Percentiles rank a stretch among this genome's conserved stretches.
Evolutionary conservation across 179 eudicot species (phyloP).

Genomic region (Drosera spatulata): DNA sequence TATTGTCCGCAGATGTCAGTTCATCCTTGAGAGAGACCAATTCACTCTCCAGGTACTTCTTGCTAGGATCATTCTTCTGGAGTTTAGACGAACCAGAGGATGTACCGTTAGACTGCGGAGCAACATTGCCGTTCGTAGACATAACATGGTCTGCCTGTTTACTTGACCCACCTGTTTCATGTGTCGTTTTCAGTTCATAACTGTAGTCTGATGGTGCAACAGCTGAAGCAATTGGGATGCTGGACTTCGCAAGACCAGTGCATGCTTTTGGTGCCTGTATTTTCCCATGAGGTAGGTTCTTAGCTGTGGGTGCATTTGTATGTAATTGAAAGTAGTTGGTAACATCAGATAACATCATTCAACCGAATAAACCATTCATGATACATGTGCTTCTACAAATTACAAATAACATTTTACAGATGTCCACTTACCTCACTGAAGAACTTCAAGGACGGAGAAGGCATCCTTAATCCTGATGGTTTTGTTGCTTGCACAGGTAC

Average conservation of each 20-base stretch:
- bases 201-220: conserved; percentile 9
- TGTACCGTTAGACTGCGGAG: conserved; percentile 6
- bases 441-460: conserved; percentile 79
- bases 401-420: background rate
- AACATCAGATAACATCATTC: background rate
- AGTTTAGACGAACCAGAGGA: conserved; percentile 17
- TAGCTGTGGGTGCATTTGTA: conserved; percentile 29
- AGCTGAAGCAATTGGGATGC: conserved; percentile 17
- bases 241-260: conserved; percentile 10
- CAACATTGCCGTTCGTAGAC: conserved; percentile 2
- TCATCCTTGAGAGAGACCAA: conserved; percentile 2
- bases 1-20: conserved; percentile 8
- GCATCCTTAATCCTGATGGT: conserved; percentile 87
- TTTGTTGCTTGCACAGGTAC: conserved; percentile 21
- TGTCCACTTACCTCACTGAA: conserved; percentile 55
- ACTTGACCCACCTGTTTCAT: conserved; percentile 3
- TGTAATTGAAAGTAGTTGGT: conserved; percentile 11
- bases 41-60: conserved; percentile 3
- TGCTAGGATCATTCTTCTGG: conserved; percentile 6
- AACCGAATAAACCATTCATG: background rate
- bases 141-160: background rate
- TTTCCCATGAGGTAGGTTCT: conserved; percentile 13
- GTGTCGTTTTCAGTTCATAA: conserved; percentile 13
- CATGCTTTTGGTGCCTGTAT: conserved; percentile 10
- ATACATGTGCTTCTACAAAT: too few species aligned